Conservation (phyloP, 78 protist genomes). For the Creolimax fragrantissima region DNA sequence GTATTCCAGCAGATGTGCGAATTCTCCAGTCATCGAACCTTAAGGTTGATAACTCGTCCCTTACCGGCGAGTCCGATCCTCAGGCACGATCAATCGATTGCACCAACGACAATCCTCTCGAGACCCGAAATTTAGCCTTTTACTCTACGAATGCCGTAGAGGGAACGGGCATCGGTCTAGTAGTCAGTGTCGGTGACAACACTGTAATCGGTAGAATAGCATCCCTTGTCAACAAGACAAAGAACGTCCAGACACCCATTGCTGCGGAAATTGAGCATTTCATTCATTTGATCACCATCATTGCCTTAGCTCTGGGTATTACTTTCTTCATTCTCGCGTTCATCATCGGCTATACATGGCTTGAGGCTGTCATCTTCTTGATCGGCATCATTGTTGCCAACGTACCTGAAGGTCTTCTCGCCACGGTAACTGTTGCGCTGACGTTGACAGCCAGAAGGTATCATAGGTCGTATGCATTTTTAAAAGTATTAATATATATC, state of each 20-base stretch:
- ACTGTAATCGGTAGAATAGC: slow-evolving; percentile 77
- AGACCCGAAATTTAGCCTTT: background rate
- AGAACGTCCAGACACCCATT: slow-evolving; percentile 44
- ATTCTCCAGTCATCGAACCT: slow-evolving; percentile 37
- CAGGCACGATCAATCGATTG: background rate
- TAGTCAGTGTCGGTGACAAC: slow-evolving; percentile 73
- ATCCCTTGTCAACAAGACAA: background rate
- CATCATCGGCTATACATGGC: slow-evolving; percentile 31
- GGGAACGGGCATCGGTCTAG: slow-evolving; percentile 70
- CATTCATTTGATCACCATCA: slow-evolving; percentile 49
- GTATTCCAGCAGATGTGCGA: slow-evolving; percentile 85
- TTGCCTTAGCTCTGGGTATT: slow-evolving; percentile 60
- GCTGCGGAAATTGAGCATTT: slow-evolving; percentile 64
- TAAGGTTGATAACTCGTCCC: slow-evolving; percentile 40
- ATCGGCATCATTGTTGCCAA: slow-evolving; percentile 83
- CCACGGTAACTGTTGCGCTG: slow-evolving; percentile 63
- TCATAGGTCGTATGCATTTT: no score
- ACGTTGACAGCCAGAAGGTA: background rate
- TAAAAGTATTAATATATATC: no score
- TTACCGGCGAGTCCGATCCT: slow-evolving; percentile 57
- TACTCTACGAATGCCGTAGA: slow-evolving; percentile 39
- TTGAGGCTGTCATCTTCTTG: slow-evolving; percentile 54
- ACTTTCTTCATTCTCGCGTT: slow-evolving; percentile 43
- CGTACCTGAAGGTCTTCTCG: slow-evolving; percentile 91
- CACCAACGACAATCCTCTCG: background rate